phyloP scores from a whole-genome alignment of 2,329 filamentous ascomycete genomes.

The Botryotinia narcissicola region DNA sequence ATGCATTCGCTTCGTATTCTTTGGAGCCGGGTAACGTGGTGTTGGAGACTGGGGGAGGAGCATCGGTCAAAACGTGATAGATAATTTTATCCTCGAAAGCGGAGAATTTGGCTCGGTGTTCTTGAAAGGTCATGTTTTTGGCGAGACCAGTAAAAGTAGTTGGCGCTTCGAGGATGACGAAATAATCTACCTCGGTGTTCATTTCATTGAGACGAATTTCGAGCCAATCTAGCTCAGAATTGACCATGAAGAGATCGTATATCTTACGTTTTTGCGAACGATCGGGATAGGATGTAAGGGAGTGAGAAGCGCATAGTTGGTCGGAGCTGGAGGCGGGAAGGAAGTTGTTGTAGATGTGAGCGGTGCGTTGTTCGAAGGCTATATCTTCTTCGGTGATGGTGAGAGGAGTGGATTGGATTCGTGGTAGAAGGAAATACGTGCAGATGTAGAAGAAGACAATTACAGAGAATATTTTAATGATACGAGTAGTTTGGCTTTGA shows the following conservation, averaged over 20 bases:
- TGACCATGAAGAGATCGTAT: conserved; percentile 62
- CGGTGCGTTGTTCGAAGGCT: conserved; percentile 8
- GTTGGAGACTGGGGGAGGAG: conserved; percentile 23
- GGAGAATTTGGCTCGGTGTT: conserved; percentile 51
- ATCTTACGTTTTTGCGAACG: conserved; percentile 45
- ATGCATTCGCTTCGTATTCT: conserved; percentile 43
- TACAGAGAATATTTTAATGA: not conserved
- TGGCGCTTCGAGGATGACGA: conserved; percentile 59
- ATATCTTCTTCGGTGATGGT: conserved; percentile 18
- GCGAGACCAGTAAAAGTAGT: conserved; percentile 56
- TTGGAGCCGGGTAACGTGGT: not conserved
- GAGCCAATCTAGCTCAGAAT: conserved; percentile 63
- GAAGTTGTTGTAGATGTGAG: not conserved
- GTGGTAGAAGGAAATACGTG: conserved; percentile 7
- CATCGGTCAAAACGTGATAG: conserved; percentile 51
- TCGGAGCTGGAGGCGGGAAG: conserved; percentile 6
- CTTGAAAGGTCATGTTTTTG: conserved; percentile 53
- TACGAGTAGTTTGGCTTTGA: conserved; percentile 1
- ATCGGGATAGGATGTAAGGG: not conserved
- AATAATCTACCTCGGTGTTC: conserved; percentile 61
- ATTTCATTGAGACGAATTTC: conserved; percentile 61
- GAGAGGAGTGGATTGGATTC: not conserved
- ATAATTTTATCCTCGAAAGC: conserved; percentile 59
- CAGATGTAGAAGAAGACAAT: not conserved
- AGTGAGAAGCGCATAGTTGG: conserved; percentile 15